Evolutionary conservation across 2,329 filamentous ascomycete species (phyloP).

Genomic region (Aspergillus pseudoviridinutans): DNA sequence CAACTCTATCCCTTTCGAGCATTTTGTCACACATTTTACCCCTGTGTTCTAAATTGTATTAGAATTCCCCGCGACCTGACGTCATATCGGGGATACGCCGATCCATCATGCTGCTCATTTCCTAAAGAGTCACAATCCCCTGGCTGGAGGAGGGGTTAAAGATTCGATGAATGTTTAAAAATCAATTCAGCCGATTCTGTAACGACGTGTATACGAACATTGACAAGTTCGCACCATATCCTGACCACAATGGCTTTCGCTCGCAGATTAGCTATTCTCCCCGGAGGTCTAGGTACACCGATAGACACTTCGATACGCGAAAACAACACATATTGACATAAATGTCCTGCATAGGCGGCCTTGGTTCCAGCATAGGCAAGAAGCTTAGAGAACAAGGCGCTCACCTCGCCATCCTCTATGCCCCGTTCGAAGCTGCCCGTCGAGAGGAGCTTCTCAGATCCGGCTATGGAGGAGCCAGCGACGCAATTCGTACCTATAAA

Average conservation of each 20-base stretch:
- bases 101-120: not conserved
- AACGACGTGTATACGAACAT: no score
- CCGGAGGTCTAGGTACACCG: conserved; percentile 40
- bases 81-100: not conserved
- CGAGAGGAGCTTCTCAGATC: conserved; percentile 35
- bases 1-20: no score
- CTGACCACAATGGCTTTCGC: conserved; percentile 32
- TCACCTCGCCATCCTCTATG: conserved; percentile 44
- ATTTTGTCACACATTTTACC: no score
- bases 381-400: conserved; percentile 41
- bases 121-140: no score
- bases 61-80: no score
- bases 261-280: conserved; percentile 40
- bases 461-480: conserved; percentile 27
- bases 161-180: no score
- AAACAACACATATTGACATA: conserved; percentile 15
- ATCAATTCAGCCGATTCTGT: no score
- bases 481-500: conserved; percentile 32
- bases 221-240: no score
- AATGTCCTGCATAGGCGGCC: conserved; percentile 27
- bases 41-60: no score
- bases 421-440: conserved; percentile 42
- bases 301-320: not conserved
- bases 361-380: conserved; percentile 43
- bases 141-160: no score